Evolutionary conservation across 31 red algal genomes (phyloP).

Genomic region (Porphyra umbilicalis): DNA sequence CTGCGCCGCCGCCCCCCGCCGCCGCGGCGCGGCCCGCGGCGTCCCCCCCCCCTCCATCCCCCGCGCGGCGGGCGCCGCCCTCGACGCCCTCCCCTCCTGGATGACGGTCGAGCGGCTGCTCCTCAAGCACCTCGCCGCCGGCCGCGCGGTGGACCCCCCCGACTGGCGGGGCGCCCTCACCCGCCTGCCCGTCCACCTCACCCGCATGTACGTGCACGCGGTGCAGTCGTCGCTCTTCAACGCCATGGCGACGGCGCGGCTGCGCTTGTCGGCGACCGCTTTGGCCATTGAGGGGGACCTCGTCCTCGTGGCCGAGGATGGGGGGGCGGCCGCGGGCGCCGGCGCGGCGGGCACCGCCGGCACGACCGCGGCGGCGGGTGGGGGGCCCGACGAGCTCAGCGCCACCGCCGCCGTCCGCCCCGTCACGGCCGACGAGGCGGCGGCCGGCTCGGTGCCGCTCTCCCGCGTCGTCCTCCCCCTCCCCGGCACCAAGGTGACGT

Average conservation of each 20-base stretch:
- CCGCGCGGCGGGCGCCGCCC: not conserved
- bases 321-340: conserved; percentile 36
- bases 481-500: conserved; percentile 40
- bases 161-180: conserved; percentile 65
- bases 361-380: conserved; percentile 8
- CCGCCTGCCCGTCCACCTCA: conserved; percentile 55
- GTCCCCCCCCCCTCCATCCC: not conserved
- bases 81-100: conserved; percentile 16
- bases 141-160: conserved; percentile 7
- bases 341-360: conserved; percentile 40
- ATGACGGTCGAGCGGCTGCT: conserved; percentile 60
- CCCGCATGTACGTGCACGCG: conserved; percentile 86
- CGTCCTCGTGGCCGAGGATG: conserved; percentile 22
- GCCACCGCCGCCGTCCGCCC: conserved; percentile 19
- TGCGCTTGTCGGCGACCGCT: conserved; percentile 1
- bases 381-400: conserved; percentile 7
- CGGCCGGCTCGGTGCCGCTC: conserved; percentile 34
- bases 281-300: conserved; percentile 71
- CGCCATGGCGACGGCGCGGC: conserved; percentile 76
- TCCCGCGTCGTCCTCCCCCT: conserved; percentile 58
- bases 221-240: conserved; percentile 95
- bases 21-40: too few relatives aligned
- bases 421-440: conserved; percentile 59
- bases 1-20: not conserved
- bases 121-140: conserved; percentile 3